phyloP scores from a whole-genome alignment of 129 eudicot species.

The Calendula officinalis region DNA sequence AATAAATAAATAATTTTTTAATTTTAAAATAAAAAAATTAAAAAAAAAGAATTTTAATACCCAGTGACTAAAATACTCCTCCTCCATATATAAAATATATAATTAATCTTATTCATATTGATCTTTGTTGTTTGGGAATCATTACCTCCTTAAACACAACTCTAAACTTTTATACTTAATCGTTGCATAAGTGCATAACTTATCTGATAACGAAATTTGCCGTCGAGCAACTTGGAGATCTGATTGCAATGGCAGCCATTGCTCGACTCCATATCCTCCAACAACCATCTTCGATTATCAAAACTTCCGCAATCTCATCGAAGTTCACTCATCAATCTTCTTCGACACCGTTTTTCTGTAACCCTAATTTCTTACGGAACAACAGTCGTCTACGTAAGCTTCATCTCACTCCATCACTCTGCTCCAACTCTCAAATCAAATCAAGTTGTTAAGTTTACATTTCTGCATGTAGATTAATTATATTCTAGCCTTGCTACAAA shows the following conservation, averaged over 20 bases:
- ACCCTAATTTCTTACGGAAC: slow-evolving; percentile 25
- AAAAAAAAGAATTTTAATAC: no score
- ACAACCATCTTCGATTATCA: slow-evolving; percentile 31
- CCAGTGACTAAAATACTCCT: no score
- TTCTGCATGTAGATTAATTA: background rate
- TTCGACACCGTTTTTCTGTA: slow-evolving; percentile 24
- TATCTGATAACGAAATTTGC: slow-evolving; percentile 17
- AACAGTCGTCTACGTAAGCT: slow-evolving; percentile 32
- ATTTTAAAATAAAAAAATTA: no score
- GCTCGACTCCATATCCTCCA: slow-evolving; percentile 55
- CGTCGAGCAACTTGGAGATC: slow-evolving; percentile 1
- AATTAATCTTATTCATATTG: no score
- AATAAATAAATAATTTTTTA: no score
- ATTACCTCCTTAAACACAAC: no score
- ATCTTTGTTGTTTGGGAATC: no score
- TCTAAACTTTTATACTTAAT: no score
- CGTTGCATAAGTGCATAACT: background rate
- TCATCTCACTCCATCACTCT: slow-evolving; percentile 48
- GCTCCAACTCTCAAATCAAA: slow-evolving; percentile 25
- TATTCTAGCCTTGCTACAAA: background rate
- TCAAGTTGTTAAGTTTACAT: slow-evolving; percentile 2
- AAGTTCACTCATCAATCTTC: slow-evolving; percentile 12
- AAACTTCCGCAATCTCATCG: slow-evolving; percentile 26
- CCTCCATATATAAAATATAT: no score
- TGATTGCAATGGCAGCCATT: slow-evolving; percentile 37